Base-by-base conservation (phyloP, 2,329 filamentous ascomycete species). In the Pseudocercospora cruenta region DNA sequence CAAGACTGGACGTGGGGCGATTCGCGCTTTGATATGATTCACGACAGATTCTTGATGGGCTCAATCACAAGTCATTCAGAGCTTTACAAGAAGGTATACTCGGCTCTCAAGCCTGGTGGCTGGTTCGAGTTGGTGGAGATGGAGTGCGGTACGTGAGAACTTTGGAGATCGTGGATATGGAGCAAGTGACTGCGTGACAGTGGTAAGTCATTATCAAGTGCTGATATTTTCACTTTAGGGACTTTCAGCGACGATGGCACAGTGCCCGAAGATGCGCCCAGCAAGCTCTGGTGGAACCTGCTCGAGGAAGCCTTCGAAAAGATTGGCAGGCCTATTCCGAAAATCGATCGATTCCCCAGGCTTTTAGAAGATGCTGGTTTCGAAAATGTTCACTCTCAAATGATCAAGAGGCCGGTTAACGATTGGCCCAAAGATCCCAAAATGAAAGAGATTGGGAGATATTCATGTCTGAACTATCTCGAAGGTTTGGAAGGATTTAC, bases 61-160 rank as follows among this genome's bases (percentile, higher is more conserved):
- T 69, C 70, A 21, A 68, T 77, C 22, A 66, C 63, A 14, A 68
- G 72, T 58, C 68, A 67, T 26, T 21, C 67, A 6, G 64, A 67
- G 10, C 63, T 75, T n/a, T 73, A 72, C 65, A 69, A 71, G 62
- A 75, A 79, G 65, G 76, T 75, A 4, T 75, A 70, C 59, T 63
- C 64, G 8, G 66, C 71, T 9, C 76, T 78, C 63, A 80, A 79
- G 63, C 81, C 81, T 0, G 81, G 81, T 5, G 81, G 81, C 53
- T 82, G 76, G 72, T 69, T 82, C 16, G 80, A 82, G 66, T 74
- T 80, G 24, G 78, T 80, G 12, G 82, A 84, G 68, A 76, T 81
- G 66, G 77, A 77, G 0, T 77, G 81, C 0, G 75, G 47, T 51
- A 51, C 14, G 47, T 51, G 22, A 16, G 39, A 33, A 33, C 7